phyloP scores from a whole-genome alignment of 306 rosid genomes.

The Vicia sativa region DNA sequence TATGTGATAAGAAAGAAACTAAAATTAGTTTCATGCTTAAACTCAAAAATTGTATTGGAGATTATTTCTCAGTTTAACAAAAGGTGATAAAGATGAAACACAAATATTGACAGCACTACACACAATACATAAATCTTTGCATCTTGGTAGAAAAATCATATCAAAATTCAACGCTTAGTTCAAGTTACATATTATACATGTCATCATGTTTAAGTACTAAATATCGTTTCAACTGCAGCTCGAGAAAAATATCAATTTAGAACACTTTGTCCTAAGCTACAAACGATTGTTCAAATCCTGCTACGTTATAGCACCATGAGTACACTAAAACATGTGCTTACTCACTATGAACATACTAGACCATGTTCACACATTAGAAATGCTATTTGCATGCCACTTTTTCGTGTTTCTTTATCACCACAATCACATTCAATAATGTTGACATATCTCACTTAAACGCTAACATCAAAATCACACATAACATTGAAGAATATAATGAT shows the following conservation, averaged over 20 bases:
- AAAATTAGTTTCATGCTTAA: constrained; percentile 1
- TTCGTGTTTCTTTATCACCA: constrained; percentile 9
- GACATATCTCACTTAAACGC: no score
- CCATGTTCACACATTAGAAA: neutral
- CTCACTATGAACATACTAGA: neutral
- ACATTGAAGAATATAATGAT: no score
- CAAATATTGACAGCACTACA: constrained; percentile 10
- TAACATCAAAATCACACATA: no score
- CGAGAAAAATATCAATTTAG: no score
- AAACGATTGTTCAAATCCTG: no score
- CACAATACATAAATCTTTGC: constrained; percentile 4
- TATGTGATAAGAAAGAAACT: neutral
- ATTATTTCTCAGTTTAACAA: neutral
- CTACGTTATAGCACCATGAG: neutral
- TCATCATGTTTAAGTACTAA: neutral
- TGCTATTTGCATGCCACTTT: constrained; percentile 13
- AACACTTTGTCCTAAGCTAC: no score
- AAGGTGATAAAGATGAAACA: neutral
- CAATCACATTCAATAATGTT: constrained; percentile 11
- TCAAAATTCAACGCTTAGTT: constrained; percentile 6
- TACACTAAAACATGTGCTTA: neutral
- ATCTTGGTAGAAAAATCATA: neutral
- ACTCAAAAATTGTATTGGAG: no score
- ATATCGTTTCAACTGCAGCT: no score
- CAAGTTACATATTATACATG: neutral